Percentiles rank a stretch among this genome's conserved stretches.
Evolutionary conservation across 2,329 filamentous ascomycete species (phyloP).

Genomic region (Cladosporium sp.): DNA sequence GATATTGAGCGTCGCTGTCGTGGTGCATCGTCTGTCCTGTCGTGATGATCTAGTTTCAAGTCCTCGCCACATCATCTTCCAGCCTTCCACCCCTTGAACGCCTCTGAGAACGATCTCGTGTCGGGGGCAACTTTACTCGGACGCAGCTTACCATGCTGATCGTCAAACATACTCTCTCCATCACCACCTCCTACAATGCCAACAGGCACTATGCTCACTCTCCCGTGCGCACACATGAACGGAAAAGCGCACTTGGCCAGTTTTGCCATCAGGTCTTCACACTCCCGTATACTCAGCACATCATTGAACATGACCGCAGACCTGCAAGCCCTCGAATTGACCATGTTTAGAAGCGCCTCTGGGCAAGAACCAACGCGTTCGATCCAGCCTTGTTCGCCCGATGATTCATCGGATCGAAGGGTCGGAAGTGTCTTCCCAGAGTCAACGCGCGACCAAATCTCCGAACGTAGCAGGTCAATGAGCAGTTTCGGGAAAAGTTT

Average conservation of each 20-base stretch:
- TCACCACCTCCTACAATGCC: constrained; percentile 29
- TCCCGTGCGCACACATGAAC: constrained; percentile 82
- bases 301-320: constrained; percentile 90
- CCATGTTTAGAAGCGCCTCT: constrained; percentile 70
- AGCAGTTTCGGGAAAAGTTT: constrained; percentile 69
- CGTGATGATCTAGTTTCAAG: no score
- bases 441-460: constrained; percentile 60
- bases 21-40: neutral
- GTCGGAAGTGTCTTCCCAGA: neutral
- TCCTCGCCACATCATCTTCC: neutral
- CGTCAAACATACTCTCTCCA: constrained; percentile 25
- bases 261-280: constrained; percentile 56
- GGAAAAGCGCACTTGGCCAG: constrained; percentile 70
- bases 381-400: constrained; percentile 54
- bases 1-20: neutral
- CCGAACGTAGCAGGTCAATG: constrained; percentile 71
- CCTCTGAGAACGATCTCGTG: neutral
- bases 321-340: constrained; percentile 75
- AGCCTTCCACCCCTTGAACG: neutral
- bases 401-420: neutral
- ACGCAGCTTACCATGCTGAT: neutral
- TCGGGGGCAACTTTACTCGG: neutral
- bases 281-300: constrained; percentile 59
- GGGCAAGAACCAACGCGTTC: constrained; percentile 70
- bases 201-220: constrained; percentile 54